phyloP scores from a whole-genome alignment of 345 rosid species.

The Heritiera fomes region DNA sequence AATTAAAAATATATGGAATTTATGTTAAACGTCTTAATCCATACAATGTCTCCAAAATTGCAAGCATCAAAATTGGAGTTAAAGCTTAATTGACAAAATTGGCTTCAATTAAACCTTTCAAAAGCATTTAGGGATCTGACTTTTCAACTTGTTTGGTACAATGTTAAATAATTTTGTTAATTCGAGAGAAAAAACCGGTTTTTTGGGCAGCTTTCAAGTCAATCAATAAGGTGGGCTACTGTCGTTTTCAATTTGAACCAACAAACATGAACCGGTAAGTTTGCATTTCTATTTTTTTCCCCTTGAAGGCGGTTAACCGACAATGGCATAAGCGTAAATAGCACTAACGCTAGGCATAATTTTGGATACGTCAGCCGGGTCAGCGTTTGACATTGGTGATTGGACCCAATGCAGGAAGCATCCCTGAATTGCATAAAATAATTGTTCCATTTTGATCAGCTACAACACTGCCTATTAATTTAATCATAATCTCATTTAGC shows the following conservation, averaged over 20 bases:
- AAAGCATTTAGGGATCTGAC: background rate
- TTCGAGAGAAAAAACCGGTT: background rate
- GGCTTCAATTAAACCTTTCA: background rate
- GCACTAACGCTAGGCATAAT: background rate
- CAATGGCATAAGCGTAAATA: background rate
- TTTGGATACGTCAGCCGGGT: background rate
- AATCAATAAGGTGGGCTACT: background rate
- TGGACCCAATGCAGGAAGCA: conserved; percentile 13
- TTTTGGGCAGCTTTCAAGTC: background rate
- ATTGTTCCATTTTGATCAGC: background rate
- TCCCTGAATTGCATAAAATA: background rate
- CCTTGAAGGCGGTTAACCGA: background rate
- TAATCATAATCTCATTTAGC: background rate
- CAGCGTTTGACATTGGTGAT: background rate
- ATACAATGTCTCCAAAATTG: background rate
- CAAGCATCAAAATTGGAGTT: background rate
- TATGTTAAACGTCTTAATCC: background rate
- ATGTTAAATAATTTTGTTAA: background rate
- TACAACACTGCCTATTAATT: background rate
- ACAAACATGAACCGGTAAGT: background rate
- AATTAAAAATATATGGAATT: too few species aligned
- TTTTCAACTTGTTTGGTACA: background rate
- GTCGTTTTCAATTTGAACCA: background rate
- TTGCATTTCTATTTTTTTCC: background rate
- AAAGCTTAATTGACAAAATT: background rate